A percentile compares a stretch with the other conserved stretches of the same genome.
Conservation (phyloP, 2,329 filamentous ascomycete genomes). For the Talaromyces sp. region DNA sequence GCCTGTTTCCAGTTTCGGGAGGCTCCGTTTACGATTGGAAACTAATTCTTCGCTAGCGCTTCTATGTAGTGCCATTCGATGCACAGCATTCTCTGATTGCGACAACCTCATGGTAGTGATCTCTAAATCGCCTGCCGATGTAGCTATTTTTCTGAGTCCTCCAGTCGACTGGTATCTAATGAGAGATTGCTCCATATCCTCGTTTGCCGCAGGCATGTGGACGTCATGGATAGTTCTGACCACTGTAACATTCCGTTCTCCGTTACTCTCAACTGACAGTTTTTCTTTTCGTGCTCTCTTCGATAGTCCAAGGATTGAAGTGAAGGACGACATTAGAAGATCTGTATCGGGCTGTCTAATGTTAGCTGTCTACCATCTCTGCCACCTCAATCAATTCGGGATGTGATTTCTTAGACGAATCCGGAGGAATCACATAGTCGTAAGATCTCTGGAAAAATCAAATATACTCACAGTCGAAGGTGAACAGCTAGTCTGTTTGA, state of each 20-base stretch:
- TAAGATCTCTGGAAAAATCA: neutral
- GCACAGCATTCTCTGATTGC: constrained; percentile 9
- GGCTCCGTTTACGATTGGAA: neutral
- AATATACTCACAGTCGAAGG: neutral
- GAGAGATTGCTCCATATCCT: neutral
- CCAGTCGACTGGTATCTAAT: neutral
- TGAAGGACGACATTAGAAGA: neutral
- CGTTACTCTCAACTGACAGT: neutral
- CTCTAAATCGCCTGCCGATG: neutral
- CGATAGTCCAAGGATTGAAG: neutral
- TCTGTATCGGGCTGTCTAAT: neutral
- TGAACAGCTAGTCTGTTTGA: neutral
- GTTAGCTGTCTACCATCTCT: neutral
- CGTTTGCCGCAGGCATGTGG: constrained; percentile 3
- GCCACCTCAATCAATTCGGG: neutral
- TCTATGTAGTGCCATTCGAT: neutral
- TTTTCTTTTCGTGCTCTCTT: neutral
- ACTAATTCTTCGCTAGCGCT: constrained; percentile 6
- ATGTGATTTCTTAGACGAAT: too few species aligned
- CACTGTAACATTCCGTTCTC: constrained; percentile 5
- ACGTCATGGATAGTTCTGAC: constrained; percentile 12
- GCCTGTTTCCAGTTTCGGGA: neutral
- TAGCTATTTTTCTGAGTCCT: neutral
- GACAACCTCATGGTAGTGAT: neutral
- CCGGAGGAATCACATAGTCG: neutral